Base-by-base conservation (phyloP, 371 early-diverging fungal species). In the Mortierella sp. region DNA sequence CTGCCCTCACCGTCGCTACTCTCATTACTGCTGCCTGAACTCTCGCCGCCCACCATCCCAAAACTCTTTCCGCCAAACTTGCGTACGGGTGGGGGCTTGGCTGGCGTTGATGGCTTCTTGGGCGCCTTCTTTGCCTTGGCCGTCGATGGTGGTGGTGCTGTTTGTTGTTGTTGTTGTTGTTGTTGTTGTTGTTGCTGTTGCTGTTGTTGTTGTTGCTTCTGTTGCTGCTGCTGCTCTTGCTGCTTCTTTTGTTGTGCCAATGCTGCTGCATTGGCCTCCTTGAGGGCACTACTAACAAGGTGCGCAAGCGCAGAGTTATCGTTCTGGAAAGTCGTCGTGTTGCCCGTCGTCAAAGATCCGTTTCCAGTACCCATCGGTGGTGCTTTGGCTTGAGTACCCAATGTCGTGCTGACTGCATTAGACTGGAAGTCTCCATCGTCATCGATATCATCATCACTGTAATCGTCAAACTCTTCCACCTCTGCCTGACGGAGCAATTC, bases 51-150 rank as follows among this genome's bases (percentile, higher is more conserved):
- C 1, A 76, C 86, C 78, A 78, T 81, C 1, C 86, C 86, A 79
- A 85, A 85, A 34, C 81, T 81, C 61, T 85, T 85, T 10, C 86
- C 86, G 46, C 86, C 86, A 81, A 85, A 85, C 59, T 85, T 85
- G 59, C 86, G 86, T 8, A 85, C 78, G 16, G 81, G 76, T 44
- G 84, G 80, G 2, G 80, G 84, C 53, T 83, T 83, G 8, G 75
- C 44, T 2, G 80, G 69, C 24, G 76, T 72, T n/a, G 81, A 44
- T 13, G 67, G 61, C 31, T 81, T 81, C 73, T 74, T 53, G 19
- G 84, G 80, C 43, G 77, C 77, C 72, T 80, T 80, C 78, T 83
- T 83, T 40, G 84, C 61, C 26, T 80, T 83, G 10, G 64, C 43
- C 67, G 48, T 37, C 31, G 51, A 21, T 40, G 51, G 34, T 19